These are phyloP conservation scores for Zopfia rhizophila DNA, from an alignment of 2,329 filamentous ascomycete species.

Conservation along the genomic window DNA sequence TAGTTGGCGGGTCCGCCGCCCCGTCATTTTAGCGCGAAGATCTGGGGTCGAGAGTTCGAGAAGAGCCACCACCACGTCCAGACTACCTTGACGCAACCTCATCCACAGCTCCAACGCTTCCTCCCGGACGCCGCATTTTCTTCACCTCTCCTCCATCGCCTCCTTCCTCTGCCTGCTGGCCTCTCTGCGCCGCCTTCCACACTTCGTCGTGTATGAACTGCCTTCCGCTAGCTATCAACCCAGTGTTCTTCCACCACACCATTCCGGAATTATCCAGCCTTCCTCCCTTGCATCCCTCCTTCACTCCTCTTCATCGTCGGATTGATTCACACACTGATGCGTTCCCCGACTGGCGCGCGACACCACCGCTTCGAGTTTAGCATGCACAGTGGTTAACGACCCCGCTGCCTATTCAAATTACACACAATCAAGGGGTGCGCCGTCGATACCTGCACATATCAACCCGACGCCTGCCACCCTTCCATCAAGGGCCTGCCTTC, in stretches of 20 bases:
- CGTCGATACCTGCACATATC: constrained; percentile 37
- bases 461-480: constrained; percentile 34
- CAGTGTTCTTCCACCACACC: constrained; percentile 8
- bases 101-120: constrained; percentile 7
- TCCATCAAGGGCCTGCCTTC: constrained; percentile 33
- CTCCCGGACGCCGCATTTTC: constrained; percentile 3
- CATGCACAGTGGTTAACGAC: constrained; percentile 50
- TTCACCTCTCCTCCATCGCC: constrained; percentile 5
- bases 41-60: too few species aligned
- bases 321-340: constrained; percentile 48
- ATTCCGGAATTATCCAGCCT: constrained; percentile 35
- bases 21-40: too few species aligned
- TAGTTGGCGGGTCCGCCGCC: too few species aligned
- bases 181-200: constrained; percentile 3
- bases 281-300: constrained; percentile 44
- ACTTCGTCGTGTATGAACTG: constrained; percentile 12
- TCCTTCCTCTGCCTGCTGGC: background rate
- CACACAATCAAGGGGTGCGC: constrained; percentile 44
- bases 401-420: constrained; percentile 33
- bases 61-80: too few species aligned
- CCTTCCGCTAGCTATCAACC: constrained; percentile 12
- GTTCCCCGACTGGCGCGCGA: constrained; percentile 51
- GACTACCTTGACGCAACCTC: too few species aligned
- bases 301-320: constrained; percentile 30
- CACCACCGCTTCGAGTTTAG: constrained; percentile 50